Conservation (phyloP, 2,329 filamentous ascomycete species). For the Cytospora chrysosperma region DNA sequence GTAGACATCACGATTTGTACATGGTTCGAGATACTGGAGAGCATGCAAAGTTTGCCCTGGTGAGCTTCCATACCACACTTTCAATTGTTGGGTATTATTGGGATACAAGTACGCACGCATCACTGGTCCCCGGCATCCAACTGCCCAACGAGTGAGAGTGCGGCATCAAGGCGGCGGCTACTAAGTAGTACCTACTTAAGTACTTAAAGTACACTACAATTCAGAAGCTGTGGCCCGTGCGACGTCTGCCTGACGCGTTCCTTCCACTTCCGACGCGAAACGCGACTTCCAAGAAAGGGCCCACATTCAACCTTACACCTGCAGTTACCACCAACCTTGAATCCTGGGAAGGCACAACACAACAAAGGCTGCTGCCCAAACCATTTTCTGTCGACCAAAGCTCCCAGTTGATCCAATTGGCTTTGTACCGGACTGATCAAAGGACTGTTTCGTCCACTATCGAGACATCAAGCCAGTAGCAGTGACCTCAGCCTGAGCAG, state of each 20-base stretch:
- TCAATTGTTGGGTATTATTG: too few species aligned
- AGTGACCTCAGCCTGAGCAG: not conserved
- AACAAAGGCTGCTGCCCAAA: not conserved
- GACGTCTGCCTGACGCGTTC: conserved; percentile 7
- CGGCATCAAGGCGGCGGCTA: too few species aligned
- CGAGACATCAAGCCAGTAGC: not conserved
- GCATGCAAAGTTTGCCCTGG: too few species aligned
- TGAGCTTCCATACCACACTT: too few species aligned
- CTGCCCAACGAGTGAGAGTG: too few species aligned
- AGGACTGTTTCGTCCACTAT: not conserved
- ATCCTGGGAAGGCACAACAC: conserved; percentile 11
- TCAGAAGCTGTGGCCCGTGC: not conserved
- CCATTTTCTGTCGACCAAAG: not conserved
- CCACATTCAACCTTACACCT: conserved; percentile 5
- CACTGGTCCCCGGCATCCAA: too few species aligned
- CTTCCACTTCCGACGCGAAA: conserved; percentile 17
- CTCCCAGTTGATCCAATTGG: not conserved
- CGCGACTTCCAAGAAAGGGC: conserved; percentile 15
- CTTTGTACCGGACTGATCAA: not conserved
- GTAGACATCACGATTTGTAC: too few species aligned
- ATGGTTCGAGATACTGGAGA: too few species aligned
- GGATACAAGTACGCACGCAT: too few species aligned
- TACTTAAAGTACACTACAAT: not conserved
- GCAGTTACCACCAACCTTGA: not conserved
- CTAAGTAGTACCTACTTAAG: not conserved